phyloP scores from a whole-genome alignment of 768 basidiomycete species.

The Kwoniella sp. region DNA sequence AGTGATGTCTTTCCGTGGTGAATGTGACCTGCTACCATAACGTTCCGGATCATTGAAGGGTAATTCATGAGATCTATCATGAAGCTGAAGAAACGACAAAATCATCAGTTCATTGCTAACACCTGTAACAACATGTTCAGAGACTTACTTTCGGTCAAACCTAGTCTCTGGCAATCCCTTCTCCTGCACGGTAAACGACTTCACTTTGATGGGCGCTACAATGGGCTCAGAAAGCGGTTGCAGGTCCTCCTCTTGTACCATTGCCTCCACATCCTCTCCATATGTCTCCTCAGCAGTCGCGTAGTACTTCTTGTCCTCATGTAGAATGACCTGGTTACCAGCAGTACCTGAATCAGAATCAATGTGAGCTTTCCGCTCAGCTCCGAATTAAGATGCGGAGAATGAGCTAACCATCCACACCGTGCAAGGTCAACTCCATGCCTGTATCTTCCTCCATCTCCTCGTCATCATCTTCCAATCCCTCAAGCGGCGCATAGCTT shows the following conservation, averaged over 20 bases:
- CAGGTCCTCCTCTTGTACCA: slow-evolving; percentile 97
- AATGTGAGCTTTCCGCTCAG: slow-evolving; percentile 5
- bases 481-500: slow-evolving; percentile 69
- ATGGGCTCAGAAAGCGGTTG: slow-evolving; percentile 95
- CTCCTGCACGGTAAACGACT: slow-evolving; percentile 92
- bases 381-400: neutral
- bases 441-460: slow-evolving; percentile 45
- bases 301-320: slow-evolving; percentile 99
- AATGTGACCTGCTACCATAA: slow-evolving; percentile 91
- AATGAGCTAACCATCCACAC: slow-evolving; percentile 45
- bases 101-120: no score
- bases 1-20: slow-evolving; percentile 98
- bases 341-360: slow-evolving; percentile 35
- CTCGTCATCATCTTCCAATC: slow-evolving; percentile 71
- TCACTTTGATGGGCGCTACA: slow-evolving; percentile 88
- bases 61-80: slow-evolving; percentile 85
- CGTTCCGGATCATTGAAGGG: slow-evolving; percentile 93
- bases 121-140: no score
- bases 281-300: slow-evolving; percentile 89
- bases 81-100: slow-evolving; percentile 63
- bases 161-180: slow-evolving; percentile 94
- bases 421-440: slow-evolving; percentile 50
- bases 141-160: slow-evolving; percentile 91
- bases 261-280: slow-evolving; percentile 87
- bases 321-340: slow-evolving; percentile 64